Evolutionary conservation across 305 asterid species (phyloP).

Genomic region (Rubia tinctorum): DNA sequence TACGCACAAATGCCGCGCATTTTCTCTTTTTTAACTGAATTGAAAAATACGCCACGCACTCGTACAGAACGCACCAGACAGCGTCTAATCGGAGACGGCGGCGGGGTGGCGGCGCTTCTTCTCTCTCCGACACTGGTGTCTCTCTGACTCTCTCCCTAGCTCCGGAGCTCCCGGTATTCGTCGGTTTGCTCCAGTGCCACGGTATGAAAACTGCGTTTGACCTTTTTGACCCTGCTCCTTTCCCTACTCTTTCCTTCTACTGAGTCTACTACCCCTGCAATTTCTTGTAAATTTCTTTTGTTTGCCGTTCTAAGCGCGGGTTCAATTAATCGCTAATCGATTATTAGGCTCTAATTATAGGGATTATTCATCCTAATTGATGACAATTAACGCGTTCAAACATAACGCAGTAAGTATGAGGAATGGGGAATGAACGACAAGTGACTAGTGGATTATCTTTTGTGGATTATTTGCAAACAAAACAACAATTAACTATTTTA

Average conservation of each 20-base stretch:
- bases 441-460: background rate
- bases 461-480: background rate
- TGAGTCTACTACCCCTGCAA: background rate
- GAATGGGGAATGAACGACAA: background rate
- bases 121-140: slow-evolving; percentile 32
- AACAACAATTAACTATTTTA: background rate
- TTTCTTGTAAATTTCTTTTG: background rate
- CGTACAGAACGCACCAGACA: background rate
- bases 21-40: background rate
- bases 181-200: slow-evolving; percentile 26
- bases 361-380: background rate
- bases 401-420: background rate
- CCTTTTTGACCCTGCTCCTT: slow-evolving; percentile 11
- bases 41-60: background rate
- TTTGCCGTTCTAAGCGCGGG: background rate
- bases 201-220: slow-evolving; percentile 15
- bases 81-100: slow-evolving; percentile 1
- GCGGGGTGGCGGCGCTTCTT: slow-evolving; percentile 12
- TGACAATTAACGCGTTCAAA: background rate
- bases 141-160: slow-evolving; percentile 30
- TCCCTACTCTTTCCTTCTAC: slow-evolving; percentile 10
- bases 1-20: slow-evolving; percentile 2
- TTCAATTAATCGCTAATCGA: background rate
- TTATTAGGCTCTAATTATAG: background rate
- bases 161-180: slow-evolving; percentile 45